Percentiles rank a stretch among this genome's conserved stretches.
phyloP scores from a whole-genome alignment of 2,329 filamentous ascomycete genomes.

The Penicillium sp. region DNA sequence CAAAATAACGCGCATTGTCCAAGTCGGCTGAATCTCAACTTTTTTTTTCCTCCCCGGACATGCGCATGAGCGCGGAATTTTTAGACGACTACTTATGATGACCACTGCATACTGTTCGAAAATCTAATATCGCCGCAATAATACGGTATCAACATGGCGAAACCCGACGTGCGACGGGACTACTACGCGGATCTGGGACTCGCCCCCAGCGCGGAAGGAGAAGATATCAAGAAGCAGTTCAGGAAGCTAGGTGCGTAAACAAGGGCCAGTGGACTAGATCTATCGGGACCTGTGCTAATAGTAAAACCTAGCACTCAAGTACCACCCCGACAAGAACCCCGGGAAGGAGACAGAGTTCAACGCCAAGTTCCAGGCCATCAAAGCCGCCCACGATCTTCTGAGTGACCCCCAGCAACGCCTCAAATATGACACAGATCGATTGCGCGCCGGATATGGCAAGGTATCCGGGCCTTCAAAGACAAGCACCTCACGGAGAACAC shows the following conservation, averaged over 20 bases:
- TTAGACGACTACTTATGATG: slow-evolving; percentile 18
- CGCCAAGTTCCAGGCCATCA: slow-evolving; percentile 82
- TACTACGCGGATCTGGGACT: slow-evolving; percentile 87
- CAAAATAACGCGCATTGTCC: slow-evolving; percentile 6
- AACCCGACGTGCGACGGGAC: slow-evolving; percentile 70
- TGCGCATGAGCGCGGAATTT: slow-evolving; percentile 13
- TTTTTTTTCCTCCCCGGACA: slow-evolving; percentile 18
- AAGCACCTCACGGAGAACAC: slow-evolving; percentile 34
- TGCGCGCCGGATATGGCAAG: slow-evolving; percentile 53
- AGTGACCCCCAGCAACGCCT: slow-evolving; percentile 61
- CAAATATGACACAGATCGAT: slow-evolving; percentile 66
- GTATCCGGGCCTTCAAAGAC: slow-evolving; percentile 36
- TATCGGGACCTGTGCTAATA: slow-evolving; percentile 13
- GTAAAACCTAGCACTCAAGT: slow-evolving; percentile 68
- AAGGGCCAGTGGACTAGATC: background rate
- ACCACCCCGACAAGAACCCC: slow-evolving; percentile 87
- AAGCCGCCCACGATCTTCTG: slow-evolving; percentile 80
- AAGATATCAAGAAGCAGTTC: slow-evolving; percentile 85
- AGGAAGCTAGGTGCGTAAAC: slow-evolving; percentile 70
- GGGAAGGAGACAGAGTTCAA: slow-evolving; percentile 80
- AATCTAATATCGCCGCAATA: slow-evolving; percentile 13
- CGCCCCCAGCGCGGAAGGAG: slow-evolving; percentile 66
- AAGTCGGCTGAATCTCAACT: background rate
- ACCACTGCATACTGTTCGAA: slow-evolving; percentile 11
- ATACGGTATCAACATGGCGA: slow-evolving; percentile 62